Evolutionary conservation across 202 grass and related monocot genomes (phyloP).

Genomic region (Schoenoplectus tabernaemontani): DNA sequence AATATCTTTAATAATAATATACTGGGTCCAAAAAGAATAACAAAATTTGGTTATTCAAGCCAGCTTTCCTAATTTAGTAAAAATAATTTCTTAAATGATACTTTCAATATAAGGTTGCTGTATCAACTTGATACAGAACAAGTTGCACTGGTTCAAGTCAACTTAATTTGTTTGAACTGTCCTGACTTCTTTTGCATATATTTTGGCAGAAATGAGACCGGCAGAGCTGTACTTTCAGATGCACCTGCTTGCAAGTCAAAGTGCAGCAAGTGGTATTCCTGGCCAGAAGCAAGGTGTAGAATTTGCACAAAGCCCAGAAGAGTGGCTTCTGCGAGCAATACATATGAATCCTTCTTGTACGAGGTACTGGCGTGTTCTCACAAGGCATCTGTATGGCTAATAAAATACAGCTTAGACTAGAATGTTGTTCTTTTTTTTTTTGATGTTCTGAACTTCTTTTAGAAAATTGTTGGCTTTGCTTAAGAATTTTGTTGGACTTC

Average conservation of each 20-base stretch:
- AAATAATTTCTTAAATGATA: too few species aligned
- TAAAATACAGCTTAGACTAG: background rate
- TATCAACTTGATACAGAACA: too few species aligned
- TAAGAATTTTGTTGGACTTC: too few species aligned
- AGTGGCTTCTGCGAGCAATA: slow-evolving; percentile 66
- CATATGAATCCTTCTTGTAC: slow-evolving; percentile 72
- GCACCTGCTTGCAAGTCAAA: slow-evolving; percentile 62
- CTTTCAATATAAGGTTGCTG: too few species aligned
- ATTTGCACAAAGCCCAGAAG: slow-evolving; percentile 44
- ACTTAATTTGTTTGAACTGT: background rate
- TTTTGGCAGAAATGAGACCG: slow-evolving; percentile 57
- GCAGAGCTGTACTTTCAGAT: slow-evolving; percentile 92
- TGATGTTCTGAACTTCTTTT: background rate
- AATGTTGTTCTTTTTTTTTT: background rate
- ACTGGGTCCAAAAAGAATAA: background rate
- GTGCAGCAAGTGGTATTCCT: slow-evolving; percentile 5
- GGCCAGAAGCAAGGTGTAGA: slow-evolving; percentile 32
- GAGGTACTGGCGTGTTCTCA: slow-evolving; percentile 74
- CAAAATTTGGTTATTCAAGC: background rate
- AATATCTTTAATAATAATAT: background rate
- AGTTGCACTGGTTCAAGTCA: background rate
- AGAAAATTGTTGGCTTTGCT: too few species aligned
- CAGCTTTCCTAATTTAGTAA: too few species aligned
- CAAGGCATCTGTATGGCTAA: slow-evolving; percentile 26
- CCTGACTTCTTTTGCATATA: background rate